Percentiles rank a stretch among this genome's conserved stretches.
Conservation (phyloP, 2,329 filamentous ascomycete genomes). For the Pseudogymnoascus sp. region DNA sequence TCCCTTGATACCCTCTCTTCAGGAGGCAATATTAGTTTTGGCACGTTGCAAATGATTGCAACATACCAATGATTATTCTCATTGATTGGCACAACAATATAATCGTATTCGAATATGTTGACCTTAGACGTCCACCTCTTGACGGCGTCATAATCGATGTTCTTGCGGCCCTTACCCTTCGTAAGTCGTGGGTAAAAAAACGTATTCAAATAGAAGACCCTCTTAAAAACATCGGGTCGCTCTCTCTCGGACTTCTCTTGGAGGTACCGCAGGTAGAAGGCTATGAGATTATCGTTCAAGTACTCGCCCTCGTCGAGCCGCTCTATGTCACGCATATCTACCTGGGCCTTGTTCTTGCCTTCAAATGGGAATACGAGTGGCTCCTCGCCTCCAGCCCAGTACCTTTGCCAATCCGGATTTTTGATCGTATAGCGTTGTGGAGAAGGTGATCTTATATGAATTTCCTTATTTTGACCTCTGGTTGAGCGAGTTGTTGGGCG, state of each 20-base stretch:
- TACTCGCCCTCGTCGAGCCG: constrained; percentile 78
- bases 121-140: constrained; percentile 80
- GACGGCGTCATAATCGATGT: constrained; percentile 79
- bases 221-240: constrained; percentile 48
- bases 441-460: background rate
- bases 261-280: constrained; percentile 74
- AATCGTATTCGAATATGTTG: constrained; percentile 79
- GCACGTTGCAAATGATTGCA: constrained; percentile 86
- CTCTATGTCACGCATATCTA: constrained; percentile 65
- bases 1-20: background rate
- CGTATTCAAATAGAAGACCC: constrained; percentile 84
- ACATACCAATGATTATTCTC: constrained; percentile 87
- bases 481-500: constrained; percentile 8
- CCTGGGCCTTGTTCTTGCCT: constrained; percentile 54
- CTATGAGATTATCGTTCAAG: constrained; percentile 86
- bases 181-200: constrained; percentile 81
- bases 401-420: constrained; percentile 43
- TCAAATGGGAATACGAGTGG: constrained; percentile 53
- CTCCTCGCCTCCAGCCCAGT: constrained; percentile 43
- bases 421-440: constrained; percentile 40
- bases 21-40: constrained; percentile 42
- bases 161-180: constrained; percentile 45
- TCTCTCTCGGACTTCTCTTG: constrained; percentile 51
- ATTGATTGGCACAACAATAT: constrained; percentile 87
- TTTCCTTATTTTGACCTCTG: background rate